These are phyloP conservation scores for Botryotinia convoluta DNA, from an alignment of 2,329 filamentous ascomycete genomes.

Conservation along the genomic window DNA sequence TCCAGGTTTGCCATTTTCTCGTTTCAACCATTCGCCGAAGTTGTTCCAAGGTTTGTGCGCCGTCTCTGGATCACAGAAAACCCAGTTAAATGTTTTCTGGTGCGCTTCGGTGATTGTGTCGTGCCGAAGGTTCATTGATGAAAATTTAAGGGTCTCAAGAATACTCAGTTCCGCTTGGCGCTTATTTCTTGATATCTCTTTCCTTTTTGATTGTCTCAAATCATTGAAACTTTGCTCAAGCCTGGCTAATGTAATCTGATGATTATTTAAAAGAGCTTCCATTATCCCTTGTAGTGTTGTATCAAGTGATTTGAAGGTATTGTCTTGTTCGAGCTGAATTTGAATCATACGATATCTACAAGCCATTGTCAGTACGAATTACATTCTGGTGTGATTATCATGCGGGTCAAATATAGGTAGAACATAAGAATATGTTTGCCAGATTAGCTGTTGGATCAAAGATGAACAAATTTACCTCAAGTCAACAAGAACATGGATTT, in stretches of 20 bases:
- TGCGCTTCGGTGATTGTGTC: conserved; percentile 13
- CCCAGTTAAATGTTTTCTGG: conserved; percentile 23
- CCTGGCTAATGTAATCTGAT: not conserved
- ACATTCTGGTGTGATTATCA: too few relatives aligned
- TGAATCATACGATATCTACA: not conserved
- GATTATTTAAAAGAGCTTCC: not conserved
- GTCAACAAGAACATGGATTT: conserved; percentile 1
- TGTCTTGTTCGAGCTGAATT: not conserved
- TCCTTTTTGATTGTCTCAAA: too few relatives aligned
- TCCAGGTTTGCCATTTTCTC: conserved; percentile 24
- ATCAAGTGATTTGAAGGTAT: not conserved
- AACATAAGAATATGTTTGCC: too few relatives aligned
- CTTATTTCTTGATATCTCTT: too few relatives aligned
- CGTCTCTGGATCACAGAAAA: not conserved
- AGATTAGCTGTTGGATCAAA: too few relatives aligned
- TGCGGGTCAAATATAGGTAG: too few relatives aligned
- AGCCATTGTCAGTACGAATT: too few relatives aligned
- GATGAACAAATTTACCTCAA: too few relatives aligned
- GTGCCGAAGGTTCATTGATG: conserved; percentile 14
- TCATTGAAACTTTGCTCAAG: not conserved
- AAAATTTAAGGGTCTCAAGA: conserved; percentile 17
- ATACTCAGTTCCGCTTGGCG: not conserved
- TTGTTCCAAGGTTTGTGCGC: not conserved
- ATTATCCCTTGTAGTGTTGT: not conserved
- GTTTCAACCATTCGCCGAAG: conserved; percentile 22